Evolutionary conservation across 1,139 yeast species (phyloP), one percentile per base, ranked within the genome.

Genomic region (Yamadazyma triangularis): DNA sequence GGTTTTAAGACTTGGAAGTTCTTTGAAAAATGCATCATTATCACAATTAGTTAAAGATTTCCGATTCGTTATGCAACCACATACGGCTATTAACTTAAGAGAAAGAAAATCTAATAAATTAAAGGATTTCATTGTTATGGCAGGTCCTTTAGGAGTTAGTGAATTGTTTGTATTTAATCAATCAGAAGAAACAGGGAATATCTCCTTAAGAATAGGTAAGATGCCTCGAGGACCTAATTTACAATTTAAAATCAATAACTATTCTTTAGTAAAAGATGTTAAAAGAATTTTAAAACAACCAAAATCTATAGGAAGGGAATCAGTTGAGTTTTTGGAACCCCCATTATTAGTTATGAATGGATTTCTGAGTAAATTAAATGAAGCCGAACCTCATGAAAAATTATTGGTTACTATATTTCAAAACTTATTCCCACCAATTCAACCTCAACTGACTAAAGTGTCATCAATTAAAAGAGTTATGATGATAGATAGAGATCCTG

Each of bases 161-260:
- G 96, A 91, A 56, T 59, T 93, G 51, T 77, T 91, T 60, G 68
- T 91, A 15, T 88, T 91, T 62, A 82, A 89, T 41, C 95, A 87
- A 52, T 76, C 87, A 26, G 81, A 77, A 44, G 73, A 71, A 26
- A 66, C 82, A 2, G 97, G 96, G 6, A 80, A 79, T 38, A 80
- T 93, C 8, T 81, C 91, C 29, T 64, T 93, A 44, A 74, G 97
- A 50, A 61, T 93, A 31, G 89, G 93, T 2, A 76, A 87, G 48
- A 76, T 91, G 64, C 96, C 98, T 21, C 70, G 89, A 40, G 99
- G 99, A 4, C 99, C 99, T 16, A 88, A 95, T 10, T 64, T 89
- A 32, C 85, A 89, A 40, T 93, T 91, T 62, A 73, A 74, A 40
- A 79, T 93, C 29, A 65, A 76, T 41, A 75, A 73, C 42, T 93